A percentile compares a stretch with the other conserved stretches of the same genome.
Evolutionary conservation across 139 green algal genomes (phyloP).

Genomic region (Desmodesmus armatus): DNA sequence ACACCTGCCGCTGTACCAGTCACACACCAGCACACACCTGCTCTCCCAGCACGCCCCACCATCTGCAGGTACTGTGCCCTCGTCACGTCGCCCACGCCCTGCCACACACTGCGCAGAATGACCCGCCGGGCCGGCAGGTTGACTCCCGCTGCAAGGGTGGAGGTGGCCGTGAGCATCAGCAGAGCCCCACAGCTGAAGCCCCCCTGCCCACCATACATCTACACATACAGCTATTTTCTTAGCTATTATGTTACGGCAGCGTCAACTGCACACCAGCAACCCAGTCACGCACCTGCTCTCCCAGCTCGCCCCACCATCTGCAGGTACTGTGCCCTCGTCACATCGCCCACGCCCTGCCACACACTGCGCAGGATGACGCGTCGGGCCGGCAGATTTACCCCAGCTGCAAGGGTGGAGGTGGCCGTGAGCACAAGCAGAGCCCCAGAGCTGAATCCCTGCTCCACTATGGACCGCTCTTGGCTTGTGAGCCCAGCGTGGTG

Average conservation of each 20-base stretch:
- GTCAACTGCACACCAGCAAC: no score
- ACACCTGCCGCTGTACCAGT: neutral
- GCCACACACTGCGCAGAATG: slow-evolving; percentile 74
- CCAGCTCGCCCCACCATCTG: slow-evolving; percentile 76
- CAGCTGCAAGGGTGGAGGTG: slow-evolving; percentile 95
- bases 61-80: slow-evolving; percentile 74
- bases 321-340: slow-evolving; percentile 62
- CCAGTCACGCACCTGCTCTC: slow-evolving; percentile 37
- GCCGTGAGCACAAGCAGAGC: slow-evolving; percentile 80
- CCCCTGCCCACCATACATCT: no score
- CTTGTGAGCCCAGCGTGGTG: slow-evolving; percentile 65
- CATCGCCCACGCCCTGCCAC: slow-evolving; percentile 51
- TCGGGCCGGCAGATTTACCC: slow-evolving; percentile 90
- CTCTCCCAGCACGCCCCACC: slow-evolving; percentile 64
- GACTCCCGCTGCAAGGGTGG: slow-evolving; percentile 92
- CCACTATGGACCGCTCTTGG: slow-evolving; percentile 72
- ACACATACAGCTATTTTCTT: no score
- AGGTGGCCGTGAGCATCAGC: slow-evolving; percentile 90
- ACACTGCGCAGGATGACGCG: slow-evolving; percentile 85
- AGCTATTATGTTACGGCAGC: no score
- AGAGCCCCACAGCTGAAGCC: no score
- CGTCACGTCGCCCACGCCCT: slow-evolving; percentile 52
- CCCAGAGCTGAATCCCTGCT: slow-evolving; percentile 80
- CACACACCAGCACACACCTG: slow-evolving; percentile 17
- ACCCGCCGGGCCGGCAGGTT: slow-evolving; percentile 92